A percentile compares a stretch with the other conserved stretches of the same genome.
These are phyloP conservation scores for Rachicladosporium sp. DNA, from an alignment of 2,329 filamentous ascomycete species.

Conservation along the genomic window DNA sequence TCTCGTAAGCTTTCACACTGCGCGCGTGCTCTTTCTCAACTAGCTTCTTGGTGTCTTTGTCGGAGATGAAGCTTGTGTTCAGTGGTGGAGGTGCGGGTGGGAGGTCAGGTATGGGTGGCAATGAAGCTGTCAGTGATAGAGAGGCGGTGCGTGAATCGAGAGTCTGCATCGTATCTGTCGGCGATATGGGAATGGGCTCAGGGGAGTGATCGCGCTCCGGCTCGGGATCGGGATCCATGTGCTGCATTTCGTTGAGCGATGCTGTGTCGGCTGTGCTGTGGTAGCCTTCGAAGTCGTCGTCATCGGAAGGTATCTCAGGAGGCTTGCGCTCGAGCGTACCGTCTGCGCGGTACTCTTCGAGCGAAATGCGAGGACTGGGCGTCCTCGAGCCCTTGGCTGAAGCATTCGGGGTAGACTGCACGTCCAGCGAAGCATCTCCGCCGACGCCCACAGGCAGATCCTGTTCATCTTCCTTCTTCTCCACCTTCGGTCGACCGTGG, in stretches of 20 bases:
- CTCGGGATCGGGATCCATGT: constrained; percentile 2
- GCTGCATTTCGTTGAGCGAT: constrained; percentile 1
- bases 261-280: neutral
- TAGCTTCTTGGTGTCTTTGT: constrained; percentile 54
- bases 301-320: constrained; percentile 16
- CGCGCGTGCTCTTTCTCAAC: constrained; percentile 57
- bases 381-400: neutral
- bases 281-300: neutral
- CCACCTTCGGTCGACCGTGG: constrained; percentile 52
- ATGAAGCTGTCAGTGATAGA: constrained; percentile 1
- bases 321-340: constrained; percentile 21
- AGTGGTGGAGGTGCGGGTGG: constrained; percentile 41
- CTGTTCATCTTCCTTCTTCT: constrained; percentile 31
- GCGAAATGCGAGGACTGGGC: constrained; percentile 32
- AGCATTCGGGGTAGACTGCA: neutral
- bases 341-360: constrained; percentile 32
- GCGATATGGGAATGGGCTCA: neutral
- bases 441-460: constrained; percentile 4
- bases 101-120: constrained; percentile 38
- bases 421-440: neutral
- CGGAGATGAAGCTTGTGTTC: constrained; percentile 45
- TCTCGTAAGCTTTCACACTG: constrained; percentile 51
- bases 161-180: neutral
- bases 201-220: neutral
- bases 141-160: neutral